Evolutionary conservation across 352 stramenopile species (phyloP).

Genomic region (Pythium aphanidermatum): DNA sequence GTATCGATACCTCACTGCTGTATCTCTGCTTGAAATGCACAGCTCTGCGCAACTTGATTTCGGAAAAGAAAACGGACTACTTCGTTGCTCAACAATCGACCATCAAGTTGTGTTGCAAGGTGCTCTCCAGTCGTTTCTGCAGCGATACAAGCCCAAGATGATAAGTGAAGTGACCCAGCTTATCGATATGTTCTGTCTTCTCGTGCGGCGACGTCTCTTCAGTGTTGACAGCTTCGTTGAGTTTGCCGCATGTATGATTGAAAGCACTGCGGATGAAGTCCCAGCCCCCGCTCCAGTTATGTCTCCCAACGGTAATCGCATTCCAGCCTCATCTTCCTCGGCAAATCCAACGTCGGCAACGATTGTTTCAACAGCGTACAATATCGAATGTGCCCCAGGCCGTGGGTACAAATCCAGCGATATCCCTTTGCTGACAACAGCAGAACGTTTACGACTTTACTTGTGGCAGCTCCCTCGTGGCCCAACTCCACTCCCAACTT

Average conservation of each 20-base stretch:
- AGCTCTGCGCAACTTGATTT: slow-evolving; percentile 54
- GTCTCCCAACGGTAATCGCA: slow-evolving; percentile 16
- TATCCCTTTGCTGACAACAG: slow-evolving; percentile 53
- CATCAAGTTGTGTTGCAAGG: slow-evolving; percentile 72
- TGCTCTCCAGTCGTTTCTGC: slow-evolving; percentile 67
- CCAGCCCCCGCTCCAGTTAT: slow-evolving; percentile 5
- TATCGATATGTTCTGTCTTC: slow-evolving; percentile 78
- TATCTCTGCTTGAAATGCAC: slow-evolving; percentile 81
- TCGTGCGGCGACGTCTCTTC: slow-evolving; percentile 67
- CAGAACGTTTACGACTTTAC: slow-evolving; percentile 70
- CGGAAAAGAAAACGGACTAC: slow-evolving; percentile 45
- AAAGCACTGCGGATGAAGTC: slow-evolving; percentile 19
- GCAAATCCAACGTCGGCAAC: slow-evolving; percentile 19
- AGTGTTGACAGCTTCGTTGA: slow-evolving; percentile 68
- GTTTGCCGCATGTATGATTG: slow-evolving; percentile 52
- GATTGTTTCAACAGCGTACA: slow-evolving; percentile 73
- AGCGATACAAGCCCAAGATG: slow-evolving; percentile 65
- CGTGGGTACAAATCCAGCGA: slow-evolving; percentile 81
- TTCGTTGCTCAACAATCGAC: slow-evolving; percentile 35
- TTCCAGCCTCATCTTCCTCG: neutral
- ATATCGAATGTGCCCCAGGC: slow-evolving; percentile 80
- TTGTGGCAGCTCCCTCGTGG: slow-evolving; percentile 80
- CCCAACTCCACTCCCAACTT: slow-evolving; percentile 58
- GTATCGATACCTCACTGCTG: slow-evolving; percentile 73
- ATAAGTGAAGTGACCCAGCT: slow-evolving; percentile 75